phyloP scores from a whole-genome alignment of 768 basidiomycete genomes.

The Tricholomella constricta region DNA sequence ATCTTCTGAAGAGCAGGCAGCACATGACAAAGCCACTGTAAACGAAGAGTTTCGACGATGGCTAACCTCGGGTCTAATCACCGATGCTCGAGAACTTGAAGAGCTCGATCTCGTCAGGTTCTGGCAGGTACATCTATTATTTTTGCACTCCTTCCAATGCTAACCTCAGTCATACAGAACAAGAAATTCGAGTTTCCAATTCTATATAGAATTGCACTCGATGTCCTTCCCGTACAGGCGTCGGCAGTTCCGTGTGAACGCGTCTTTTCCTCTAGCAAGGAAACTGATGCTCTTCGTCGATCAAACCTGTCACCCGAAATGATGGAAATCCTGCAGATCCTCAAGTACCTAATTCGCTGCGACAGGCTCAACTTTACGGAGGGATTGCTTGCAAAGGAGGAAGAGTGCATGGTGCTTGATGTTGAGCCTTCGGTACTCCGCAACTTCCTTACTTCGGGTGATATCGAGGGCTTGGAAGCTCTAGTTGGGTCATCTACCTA shows the following conservation, averaged over 20 bases:
- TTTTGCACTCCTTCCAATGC: background rate
- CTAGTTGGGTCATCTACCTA: too few relatives aligned
- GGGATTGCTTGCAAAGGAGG: background rate
- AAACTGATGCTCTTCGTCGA: slow-evolving; percentile 8
- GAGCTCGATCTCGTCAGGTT: background rate
- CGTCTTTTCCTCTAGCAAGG: slow-evolving; percentile 14
- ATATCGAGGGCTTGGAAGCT: background rate
- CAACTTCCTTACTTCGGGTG: background rate
- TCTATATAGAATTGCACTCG: slow-evolving; percentile 5
- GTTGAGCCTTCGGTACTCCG: background rate
- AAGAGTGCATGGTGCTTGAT: background rate
- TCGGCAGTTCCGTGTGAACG: slow-evolving; percentile 10
- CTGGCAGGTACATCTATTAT: background rate
- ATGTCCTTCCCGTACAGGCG: slow-evolving; percentile 11
- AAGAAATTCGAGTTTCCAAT: background rate
- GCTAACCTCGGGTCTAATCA: background rate
- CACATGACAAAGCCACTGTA: background rate
- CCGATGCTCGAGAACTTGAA: background rate
- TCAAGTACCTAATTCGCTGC: slow-evolving; percentile 1
- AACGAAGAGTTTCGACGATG: background rate
- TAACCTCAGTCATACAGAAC: background rate
- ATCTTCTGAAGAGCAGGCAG: background rate
- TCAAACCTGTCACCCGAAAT: background rate
- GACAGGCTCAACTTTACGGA: background rate
- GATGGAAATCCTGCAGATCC: slow-evolving; percentile 14